These are phyloP conservation scores for Yamadazyma diospyri DNA, from an alignment of 1,139 yeast genomes.

Conservation along the genomic window DNA sequence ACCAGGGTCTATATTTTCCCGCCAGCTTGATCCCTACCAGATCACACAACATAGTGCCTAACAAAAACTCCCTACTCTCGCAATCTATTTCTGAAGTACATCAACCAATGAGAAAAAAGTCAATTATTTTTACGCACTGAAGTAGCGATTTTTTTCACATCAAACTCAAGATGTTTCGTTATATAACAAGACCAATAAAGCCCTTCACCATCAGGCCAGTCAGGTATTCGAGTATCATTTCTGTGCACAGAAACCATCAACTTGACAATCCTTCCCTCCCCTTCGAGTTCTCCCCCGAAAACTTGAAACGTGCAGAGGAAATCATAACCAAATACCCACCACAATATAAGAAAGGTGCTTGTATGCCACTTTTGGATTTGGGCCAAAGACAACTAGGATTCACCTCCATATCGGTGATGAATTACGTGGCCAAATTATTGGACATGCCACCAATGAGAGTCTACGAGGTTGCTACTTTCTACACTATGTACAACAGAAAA, in stretches of 20 bases:
- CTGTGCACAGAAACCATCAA: conserved; percentile 73
- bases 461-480: conserved; percentile 89
- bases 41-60: neutral
- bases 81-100: no score
- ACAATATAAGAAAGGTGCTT: conserved; percentile 84
- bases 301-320: conserved; percentile 65
- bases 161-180: conserved; percentile 13
- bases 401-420: conserved; percentile 88
- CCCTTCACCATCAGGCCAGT: conserved; percentile 4
- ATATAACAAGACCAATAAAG: conserved; percentile 8
- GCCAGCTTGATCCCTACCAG: neutral
- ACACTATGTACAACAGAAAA: conserved; percentile 86
- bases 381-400: conserved; percentile 90
- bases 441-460: conserved; percentile 96
- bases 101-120: conserved; percentile 4
- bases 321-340: conserved; percentile 79
- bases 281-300: conserved; percentile 73
- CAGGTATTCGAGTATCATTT: conserved; percentile 42
- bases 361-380: conserved; percentile 81
- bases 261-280: conserved; percentile 67
- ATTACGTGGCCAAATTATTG: conserved; percentile 81
- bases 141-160: conserved; percentile 7
- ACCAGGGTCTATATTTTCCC: neutral
- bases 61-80: no score
- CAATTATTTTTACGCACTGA: conserved; percentile 14